Evolutionary conservation across 1,284 basidiomycete genomes (phyloP), one percentile per base, ranked within the genome.

Genomic region (Bjerkandera adusta): DNA sequence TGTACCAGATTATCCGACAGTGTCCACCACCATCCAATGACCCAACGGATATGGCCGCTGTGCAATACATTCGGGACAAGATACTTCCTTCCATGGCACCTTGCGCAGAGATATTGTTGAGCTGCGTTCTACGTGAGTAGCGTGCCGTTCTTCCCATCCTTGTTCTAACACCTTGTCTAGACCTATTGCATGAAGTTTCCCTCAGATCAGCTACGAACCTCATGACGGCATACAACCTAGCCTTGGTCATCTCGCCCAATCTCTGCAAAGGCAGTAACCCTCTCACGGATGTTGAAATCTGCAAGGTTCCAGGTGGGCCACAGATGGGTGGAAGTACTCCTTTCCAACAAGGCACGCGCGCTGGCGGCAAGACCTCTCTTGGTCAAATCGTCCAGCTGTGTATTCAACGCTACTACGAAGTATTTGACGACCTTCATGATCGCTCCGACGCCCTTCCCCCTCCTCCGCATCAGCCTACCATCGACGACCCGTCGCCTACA

Each of bases 171-270:
- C 37, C 35, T 43, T 41, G 24, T 49, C 4, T 51, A 90, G 88
- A 89, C 58, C 72, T 92, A 20, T 70, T 91, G 52, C 84, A 92
- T 54, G 83, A 90, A 49, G 82, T 91, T 5, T 83, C 88, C 0
- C 66, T 83, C 11, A 80, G 79, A 12, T 72, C 81, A 0, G 67
- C 72, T 1, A 68, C 65, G 3, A 92, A 92, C 61, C 74, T 77
- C 41, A 93, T 93, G 89, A 85, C 89, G 58, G 85, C 88, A 18
- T 77, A 84, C 55, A 93, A 92, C 58, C 79, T 92, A 33, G 75
- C 89, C 8, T 71, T 92, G 34, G 89, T 92, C 5, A 68, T 92
- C 21, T 78, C 75, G 47, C 89, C 91, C 11, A 93, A 92, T 56
- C 76, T 93, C 43, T 76, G 90, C 46, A 79, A 80, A 48, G 70